phyloP scores from a whole-genome alignment of 257 asterid species.

The Plantago major region DNA sequence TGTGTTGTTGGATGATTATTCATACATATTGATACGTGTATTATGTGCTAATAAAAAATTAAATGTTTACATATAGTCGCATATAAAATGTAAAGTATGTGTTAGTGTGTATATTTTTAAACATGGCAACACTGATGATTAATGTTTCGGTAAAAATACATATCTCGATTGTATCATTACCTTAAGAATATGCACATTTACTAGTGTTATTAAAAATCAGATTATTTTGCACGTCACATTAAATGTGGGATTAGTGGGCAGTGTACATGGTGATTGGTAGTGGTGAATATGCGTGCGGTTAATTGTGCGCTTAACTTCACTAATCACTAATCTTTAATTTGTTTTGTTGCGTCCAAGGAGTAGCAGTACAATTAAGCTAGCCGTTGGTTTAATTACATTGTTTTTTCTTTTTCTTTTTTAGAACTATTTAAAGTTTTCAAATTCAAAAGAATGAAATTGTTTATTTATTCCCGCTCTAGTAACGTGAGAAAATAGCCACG shows the following conservation, averaged over 20 bases:
- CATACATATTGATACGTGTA: too few species aligned
- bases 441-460: slow-evolving; percentile 31
- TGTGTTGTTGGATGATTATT: too few species aligned
- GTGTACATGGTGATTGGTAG: slow-evolving; percentile 20
- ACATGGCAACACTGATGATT: background rate
- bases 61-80: too few species aligned
- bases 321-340: too few species aligned
- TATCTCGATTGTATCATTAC: too few species aligned
- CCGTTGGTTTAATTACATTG: slow-evolving; percentile 31
- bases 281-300: slow-evolving; percentile 16
- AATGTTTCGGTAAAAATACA: too few species aligned
- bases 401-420: background rate
- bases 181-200: background rate
- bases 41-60: too few species aligned
- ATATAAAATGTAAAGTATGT: too few species aligned
- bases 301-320: background rate
- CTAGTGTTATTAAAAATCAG: background rate
- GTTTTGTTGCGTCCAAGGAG: too few species aligned
- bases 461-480: slow-evolving; percentile 43
- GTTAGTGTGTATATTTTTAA: background rate
- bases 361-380: slow-evolving; percentile 28
- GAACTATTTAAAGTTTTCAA: slow-evolving; percentile 32
- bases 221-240: background rate
- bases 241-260: slow-evolving; percentile 1
- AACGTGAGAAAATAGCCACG: background rate